Base-by-base conservation (phyloP, 2,329 filamentous ascomycete species). In the Colletotrichum australisinense region DNA sequence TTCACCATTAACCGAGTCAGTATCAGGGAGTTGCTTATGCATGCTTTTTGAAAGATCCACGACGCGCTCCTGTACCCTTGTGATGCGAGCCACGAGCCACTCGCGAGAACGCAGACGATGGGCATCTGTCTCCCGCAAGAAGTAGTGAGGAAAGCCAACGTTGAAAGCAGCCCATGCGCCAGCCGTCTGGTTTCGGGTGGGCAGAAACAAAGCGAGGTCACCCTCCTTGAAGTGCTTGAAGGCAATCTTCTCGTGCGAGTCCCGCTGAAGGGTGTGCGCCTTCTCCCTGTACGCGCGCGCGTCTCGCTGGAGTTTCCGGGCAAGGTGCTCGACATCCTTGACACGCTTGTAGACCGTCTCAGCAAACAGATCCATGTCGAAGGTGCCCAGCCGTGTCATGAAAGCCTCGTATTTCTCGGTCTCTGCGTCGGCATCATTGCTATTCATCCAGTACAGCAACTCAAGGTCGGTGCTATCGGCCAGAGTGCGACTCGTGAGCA, bases 151-250 rank as follows among this genome's bases (percentile, higher is more conserved):
- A 73, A 96, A 97, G 1, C 95, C 96, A 38, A 99, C 94, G 78
- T 99, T 99, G 88, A 99, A 99, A 0, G 97, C 97, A 5, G 97
- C 97, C 97, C 97, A 99, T 0, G 97, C 96, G 19, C 96, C 93
- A 5, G 95, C 97, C 49, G 94, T 94, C 83, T 98, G 95, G 80
- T 98, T 98, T 46, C 96, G 90, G 0, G 97, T 99, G 0, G 97
- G 97, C 53, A 99, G 85, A 85, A 99, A 99, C 2, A 99, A 84
- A 14, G 96, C 97, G 16, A 99, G 88, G 79, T 99, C 97, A 8
- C 97, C 96, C 82, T 98, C 95, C 80, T 98, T 98, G 86, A 99
- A 99, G 63, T 96, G 93, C 74, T 93, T 93, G 81, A 97, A 98
- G 2, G 97, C 95, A 79, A 99, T 98, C 86, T 98, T 98, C 77